phyloP scores from a whole-genome alignment of 2,329 filamentous ascomycete genomes.

The Trichoderma sp. region DNA sequence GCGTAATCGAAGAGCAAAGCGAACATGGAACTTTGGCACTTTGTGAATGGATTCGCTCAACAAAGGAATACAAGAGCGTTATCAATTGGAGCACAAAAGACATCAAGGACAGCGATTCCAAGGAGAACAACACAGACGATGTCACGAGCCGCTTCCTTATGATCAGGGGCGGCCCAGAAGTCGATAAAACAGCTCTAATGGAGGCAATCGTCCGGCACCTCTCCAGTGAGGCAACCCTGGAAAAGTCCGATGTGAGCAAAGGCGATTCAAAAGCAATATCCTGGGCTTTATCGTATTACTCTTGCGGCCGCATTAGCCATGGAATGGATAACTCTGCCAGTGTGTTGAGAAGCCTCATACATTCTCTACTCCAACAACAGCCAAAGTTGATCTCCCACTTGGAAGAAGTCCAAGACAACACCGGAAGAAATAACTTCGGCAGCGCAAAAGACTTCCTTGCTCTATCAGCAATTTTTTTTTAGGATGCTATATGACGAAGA shows the following conservation, averaged over 20 bases:
- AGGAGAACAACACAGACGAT: rapidly evolving
- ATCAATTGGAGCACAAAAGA: not conserved
- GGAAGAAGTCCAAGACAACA: too few relatives aligned
- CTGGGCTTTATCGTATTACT: not conserved
- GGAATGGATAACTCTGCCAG: not conserved
- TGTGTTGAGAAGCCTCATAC: not conserved
- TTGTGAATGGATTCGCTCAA: too few relatives aligned
- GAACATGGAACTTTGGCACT: too few relatives aligned
- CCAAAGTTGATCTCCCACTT: not conserved
- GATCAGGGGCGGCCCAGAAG: not conserved
- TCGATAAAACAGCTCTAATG: not conserved
- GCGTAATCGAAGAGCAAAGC: too few relatives aligned
- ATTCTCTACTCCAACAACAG: not conserved
- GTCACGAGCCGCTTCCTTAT: not conserved
- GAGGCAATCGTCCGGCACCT: not conserved
- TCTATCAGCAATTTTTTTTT: not conserved
- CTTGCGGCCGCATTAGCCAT: not conserved
- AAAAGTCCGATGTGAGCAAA: not conserved
- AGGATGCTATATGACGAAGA: rapidly evolving
- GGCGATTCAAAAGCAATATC: not conserved
- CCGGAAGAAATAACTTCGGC: too few relatives aligned
- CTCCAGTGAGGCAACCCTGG: not conserved
- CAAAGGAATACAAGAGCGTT: too few relatives aligned
- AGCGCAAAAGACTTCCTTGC: not conserved
- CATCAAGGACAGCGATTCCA: not conserved